These are phyloP conservation scores for Colletotrichum sojae DNA, from an alignment of 2,329 filamentous ascomycete genomes.

Conservation along the genomic window DNA sequence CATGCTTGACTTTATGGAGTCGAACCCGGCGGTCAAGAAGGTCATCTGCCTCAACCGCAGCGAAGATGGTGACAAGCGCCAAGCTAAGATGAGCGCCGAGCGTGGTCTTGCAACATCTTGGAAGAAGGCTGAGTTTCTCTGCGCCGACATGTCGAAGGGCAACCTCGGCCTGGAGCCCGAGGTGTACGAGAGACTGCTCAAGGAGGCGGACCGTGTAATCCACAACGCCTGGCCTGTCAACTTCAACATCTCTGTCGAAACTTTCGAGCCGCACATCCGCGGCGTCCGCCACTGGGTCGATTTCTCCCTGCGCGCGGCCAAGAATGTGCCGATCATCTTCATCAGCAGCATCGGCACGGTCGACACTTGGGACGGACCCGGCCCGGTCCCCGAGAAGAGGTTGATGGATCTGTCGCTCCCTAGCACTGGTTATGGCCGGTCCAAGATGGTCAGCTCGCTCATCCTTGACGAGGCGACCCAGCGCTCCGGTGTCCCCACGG, in stretches of 20 bases:
- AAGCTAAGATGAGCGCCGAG: conserved; percentile 51
- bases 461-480: conserved; percentile 36
- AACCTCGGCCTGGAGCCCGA: conserved; percentile 62
- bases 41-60: conserved; percentile 65
- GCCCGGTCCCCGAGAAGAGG: conserved; percentile 54
- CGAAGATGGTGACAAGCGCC: conserved; percentile 57
- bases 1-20: conserved; percentile 48
- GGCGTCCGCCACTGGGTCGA: conserved; percentile 65
- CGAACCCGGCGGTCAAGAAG: conserved; percentile 53
- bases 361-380: conserved; percentile 50
- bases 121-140: conserved; percentile 61
- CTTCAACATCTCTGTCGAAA: conserved; percentile 64
- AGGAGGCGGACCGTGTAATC: conserved; percentile 60
- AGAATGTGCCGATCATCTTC: conserved; percentile 48
- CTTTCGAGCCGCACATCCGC: conserved; percentile 65
- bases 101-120: conserved; percentile 56
- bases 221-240: conserved; percentile 69
- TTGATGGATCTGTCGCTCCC: conserved; percentile 44
- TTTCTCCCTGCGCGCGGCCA: conserved; percentile 52
- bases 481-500: conserved; percentile 27
- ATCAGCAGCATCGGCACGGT: conserved; percentile 60
- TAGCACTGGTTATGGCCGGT: conserved; percentile 39
- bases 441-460: conserved; percentile 38
- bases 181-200: conserved; percentile 53
- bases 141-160: conserved; percentile 62